Evolutionary conservation across 2,329 filamentous ascomycete genomes (phyloP), one percentile per base, ranked within the genome.

Genomic region (Fusarium pininemorale): DNA sequence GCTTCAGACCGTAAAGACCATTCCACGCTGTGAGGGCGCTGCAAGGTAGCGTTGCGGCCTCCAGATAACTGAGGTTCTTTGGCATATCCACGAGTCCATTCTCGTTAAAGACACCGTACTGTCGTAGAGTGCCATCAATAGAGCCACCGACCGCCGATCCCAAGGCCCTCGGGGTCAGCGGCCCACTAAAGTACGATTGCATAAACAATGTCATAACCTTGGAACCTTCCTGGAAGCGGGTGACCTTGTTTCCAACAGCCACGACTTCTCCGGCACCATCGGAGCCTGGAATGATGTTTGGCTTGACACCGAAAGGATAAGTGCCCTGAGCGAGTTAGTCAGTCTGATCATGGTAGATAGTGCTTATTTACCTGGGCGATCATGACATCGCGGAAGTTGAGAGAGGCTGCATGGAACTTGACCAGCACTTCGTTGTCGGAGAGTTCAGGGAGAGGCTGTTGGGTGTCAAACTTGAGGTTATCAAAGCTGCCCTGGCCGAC

Each of bases 281-380:
- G 4, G 28, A 50, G 10, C 47, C 28, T 18, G 47, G 47, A 13
- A 50, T 50, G 10, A 50, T 50, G 28, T 50, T 50, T 50, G 7
- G 1, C 28, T 30, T 13, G 28, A 50, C 20, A 30, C 2, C 28
- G 5, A 50, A 50, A 13, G 28, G 47, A 30, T 50, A 50, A n/a
- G 47, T 50, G 14, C 47, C 47, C 47, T 50, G 7, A 12, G 3
- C 2, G 1, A 30, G 47, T 50, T 9, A 16, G 20, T 50, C 10
- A 13, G 7, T 4, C 4, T 8, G 7, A 6, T 18, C 7, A 9
- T 9, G 7, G 5, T 9, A 30, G 14, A 9, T 0, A 50, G 3
- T 12, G 4, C 0, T 13, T 9, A 6, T 0, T 30, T 30, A 30
- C 47, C 20, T 50, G 47, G 7, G 47, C 47, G 6, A 30, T 50